A percentile compares a stretch with the other conserved stretches of the same genome.
Evolutionary conservation across 2,329 filamentous ascomycete genomes (phyloP).

Genomic region (Alternaria arbusti): DNA sequence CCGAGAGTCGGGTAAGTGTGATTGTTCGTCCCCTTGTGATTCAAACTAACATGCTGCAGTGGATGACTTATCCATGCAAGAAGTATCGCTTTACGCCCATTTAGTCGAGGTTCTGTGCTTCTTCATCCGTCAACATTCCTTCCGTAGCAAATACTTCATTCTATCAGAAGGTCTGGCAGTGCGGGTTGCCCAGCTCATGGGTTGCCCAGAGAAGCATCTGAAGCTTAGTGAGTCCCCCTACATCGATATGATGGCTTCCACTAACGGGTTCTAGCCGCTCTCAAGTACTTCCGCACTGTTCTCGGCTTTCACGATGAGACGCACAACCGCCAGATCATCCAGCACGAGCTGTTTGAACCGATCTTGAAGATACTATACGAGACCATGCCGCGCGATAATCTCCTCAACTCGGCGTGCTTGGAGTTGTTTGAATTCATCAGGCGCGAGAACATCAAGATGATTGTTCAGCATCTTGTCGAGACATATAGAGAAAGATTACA

Average conservation of each 20-base stretch:
- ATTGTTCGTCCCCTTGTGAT: not conserved
- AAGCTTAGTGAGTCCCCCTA: slow-evolving; percentile 72
- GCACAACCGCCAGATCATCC: slow-evolving; percentile 83
- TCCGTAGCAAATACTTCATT: slow-evolving; percentile 87
- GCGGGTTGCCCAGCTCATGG: slow-evolving; percentile 81
- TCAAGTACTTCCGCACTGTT: slow-evolving; percentile 92
- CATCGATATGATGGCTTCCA: not conserved
- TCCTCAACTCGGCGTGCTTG: slow-evolving; percentile 90
- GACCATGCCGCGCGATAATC: slow-evolving; percentile 89
- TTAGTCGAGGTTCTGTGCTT: slow-evolving; percentile 93
- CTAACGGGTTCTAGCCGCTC: slow-evolving; percentile 66
- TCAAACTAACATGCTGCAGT: slow-evolving; percentile 55
- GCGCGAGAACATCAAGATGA: slow-evolving; percentile 65
- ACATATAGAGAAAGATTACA: slow-evolving; percentile 80
- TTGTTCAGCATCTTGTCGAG: slow-evolving; percentile 84
- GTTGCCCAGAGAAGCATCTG: slow-evolving; percentile 86
- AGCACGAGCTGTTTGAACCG: slow-evolving; percentile 80
- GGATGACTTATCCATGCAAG: slow-evolving; percentile 76
- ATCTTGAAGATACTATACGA: slow-evolving; percentile 83
- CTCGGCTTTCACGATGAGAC: slow-evolving; percentile 88
- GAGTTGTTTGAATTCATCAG: slow-evolving; percentile 94
- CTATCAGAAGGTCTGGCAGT: slow-evolving; percentile 77
- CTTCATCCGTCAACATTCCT: slow-evolving; percentile 87
- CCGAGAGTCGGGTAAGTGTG: slow-evolving; percentile 59
- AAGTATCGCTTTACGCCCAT: slow-evolving; percentile 89